A percentile compares a stretch with the other conserved stretches of the same genome.
phyloP scores from a whole-genome alignment of 257 asterid species.

The Solanum virginianum region DNA sequence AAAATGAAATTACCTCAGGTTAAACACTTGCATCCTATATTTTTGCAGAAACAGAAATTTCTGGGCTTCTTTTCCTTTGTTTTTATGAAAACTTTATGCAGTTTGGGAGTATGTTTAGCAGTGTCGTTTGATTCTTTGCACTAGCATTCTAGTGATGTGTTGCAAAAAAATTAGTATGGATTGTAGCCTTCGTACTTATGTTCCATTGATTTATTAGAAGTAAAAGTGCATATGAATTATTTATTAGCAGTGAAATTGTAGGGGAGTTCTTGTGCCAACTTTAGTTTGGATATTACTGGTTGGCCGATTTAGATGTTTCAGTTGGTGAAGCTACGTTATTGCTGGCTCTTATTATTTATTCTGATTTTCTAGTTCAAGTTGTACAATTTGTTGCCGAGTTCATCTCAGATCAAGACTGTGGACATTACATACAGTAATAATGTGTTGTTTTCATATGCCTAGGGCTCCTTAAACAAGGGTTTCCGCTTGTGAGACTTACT shows the following conservation, averaged over 20 bases:
- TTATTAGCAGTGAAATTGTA: background rate
- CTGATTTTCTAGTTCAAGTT: background rate
- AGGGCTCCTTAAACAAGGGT: background rate
- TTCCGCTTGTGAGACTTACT: background rate
- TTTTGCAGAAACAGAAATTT: background rate
- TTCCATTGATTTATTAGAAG: background rate
- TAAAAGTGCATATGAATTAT: background rate
- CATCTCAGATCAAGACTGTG: background rate
- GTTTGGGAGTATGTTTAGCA: background rate
- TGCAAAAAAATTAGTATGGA: background rate
- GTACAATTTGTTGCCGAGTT: background rate
- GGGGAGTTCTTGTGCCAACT: background rate
- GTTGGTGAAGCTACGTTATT: background rate
- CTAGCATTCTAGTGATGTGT: background rate
- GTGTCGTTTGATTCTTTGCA: background rate
- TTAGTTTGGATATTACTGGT: background rate
- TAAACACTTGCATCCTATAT: background rate
- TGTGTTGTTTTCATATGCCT: background rate
- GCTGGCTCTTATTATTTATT: background rate
- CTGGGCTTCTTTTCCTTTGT: background rate
- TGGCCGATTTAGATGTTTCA: background rate
- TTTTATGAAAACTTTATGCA: background rate
- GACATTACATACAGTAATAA: background rate
- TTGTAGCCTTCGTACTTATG: background rate
- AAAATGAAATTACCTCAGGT: conserved; percentile 64